A percentile compares a stretch with the other conserved stretches of the same genome.
Conservation (phyloP, 345 rosid genomes). For the Rhodamnia argentea region DNA sequence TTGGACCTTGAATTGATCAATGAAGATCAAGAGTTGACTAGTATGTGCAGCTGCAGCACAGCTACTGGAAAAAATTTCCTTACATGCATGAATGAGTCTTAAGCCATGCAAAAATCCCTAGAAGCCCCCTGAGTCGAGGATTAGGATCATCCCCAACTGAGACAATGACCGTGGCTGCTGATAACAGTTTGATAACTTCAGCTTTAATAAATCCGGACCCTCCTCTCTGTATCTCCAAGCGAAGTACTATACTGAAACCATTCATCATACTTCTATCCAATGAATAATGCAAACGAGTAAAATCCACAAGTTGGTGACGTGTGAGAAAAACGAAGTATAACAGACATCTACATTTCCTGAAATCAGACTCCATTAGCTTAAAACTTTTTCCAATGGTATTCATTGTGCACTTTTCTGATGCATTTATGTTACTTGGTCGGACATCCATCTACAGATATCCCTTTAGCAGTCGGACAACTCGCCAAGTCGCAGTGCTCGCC, state of each 20-base stretch:
- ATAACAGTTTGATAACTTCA: background rate
- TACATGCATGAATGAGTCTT: no score
- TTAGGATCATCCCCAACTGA: background rate
- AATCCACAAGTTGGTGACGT: background rate
- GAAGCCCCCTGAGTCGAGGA: background rate
- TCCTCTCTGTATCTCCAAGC: background rate
- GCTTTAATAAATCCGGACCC: background rate
- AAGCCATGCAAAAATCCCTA: no score
- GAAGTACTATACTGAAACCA: background rate
- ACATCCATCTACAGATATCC: slow-evolving; percentile 1
- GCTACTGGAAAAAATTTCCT: background rate
- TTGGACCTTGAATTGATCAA: background rate
- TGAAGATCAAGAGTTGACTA: background rate
- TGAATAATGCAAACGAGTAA: background rate
- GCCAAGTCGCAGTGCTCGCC: slow-evolving; percentile 4
- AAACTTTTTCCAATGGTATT: background rate
- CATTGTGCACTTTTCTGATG: background rate
- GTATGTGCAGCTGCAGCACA: no score
- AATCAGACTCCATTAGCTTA: background rate
- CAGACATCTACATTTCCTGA: background rate
- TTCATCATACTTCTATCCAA: background rate
- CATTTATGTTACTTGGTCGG: slow-evolving; percentile 11
- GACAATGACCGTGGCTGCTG: background rate
- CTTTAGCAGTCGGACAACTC: slow-evolving; percentile 2
- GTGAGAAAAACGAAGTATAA: background rate